A percentile compares a stretch with the other conserved stretches of the same genome.
Evolutionary conservation across 331 rosid genomes (phyloP).

Genomic region (Phaseolus coccineus): DNA sequence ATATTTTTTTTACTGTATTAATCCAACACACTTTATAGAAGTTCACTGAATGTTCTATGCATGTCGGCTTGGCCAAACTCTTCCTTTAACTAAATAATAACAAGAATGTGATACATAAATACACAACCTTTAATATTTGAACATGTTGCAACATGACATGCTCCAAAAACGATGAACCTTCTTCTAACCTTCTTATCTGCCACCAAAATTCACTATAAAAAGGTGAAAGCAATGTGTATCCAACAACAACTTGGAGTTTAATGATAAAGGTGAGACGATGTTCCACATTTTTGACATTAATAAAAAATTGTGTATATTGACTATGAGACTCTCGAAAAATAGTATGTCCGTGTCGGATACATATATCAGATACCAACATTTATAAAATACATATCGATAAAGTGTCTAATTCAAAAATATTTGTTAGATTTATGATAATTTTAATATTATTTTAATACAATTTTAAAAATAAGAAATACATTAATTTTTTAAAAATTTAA

Average conservation of each 20-base stretch:
- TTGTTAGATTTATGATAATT: too few species aligned
- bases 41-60: background rate
- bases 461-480: too few species aligned
- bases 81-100: background rate
- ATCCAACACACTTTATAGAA: too few species aligned
- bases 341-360: too few species aligned
- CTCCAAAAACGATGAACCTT: background rate
- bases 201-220: background rate
- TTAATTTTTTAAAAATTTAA: too few species aligned
- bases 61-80: background rate
- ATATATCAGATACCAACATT: too few species aligned
- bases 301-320: background rate
- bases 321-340: too few species aligned
- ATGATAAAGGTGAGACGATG: background rate
- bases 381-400: too few species aligned
- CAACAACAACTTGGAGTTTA: background rate
- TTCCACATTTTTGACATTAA: background rate
- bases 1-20: too few species aligned
- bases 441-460: too few species aligned
- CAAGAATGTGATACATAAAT: background rate
- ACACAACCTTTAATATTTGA: background rate
- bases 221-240: background rate
- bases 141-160: background rate
- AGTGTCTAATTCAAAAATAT: too few species aligned
- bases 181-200: background rate